These are phyloP conservation scores for Penicillium macrosclerotiorum DNA, from an alignment of 495 filamentous ascomycete genomes.

Conservation along the genomic window DNA sequence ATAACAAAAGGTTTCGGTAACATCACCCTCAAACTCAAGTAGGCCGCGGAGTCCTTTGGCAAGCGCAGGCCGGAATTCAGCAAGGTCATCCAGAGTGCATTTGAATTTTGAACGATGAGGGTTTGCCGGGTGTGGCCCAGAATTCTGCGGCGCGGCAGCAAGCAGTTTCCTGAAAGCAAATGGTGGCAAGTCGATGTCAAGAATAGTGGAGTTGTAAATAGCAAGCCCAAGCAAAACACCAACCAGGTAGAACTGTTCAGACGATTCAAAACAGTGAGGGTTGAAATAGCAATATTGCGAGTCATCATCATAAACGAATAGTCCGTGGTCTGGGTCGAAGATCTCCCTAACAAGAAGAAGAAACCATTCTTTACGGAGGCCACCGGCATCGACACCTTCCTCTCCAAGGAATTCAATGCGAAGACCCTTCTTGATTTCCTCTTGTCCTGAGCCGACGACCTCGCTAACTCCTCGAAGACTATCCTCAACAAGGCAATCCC, in stretches of 20 bases:
- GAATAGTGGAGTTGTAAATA: constrained; percentile 95
- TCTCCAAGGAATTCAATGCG: constrained; percentile 86
- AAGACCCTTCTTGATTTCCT: constrained; percentile 91
- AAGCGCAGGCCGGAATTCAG: constrained; percentile 76
- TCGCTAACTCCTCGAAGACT: constrained; percentile 85
- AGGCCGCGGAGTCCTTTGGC: constrained; percentile 74
- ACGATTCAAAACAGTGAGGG: constrained; percentile 84
- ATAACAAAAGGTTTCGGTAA: constrained; percentile 76
- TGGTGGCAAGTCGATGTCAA: constrained; percentile 88
- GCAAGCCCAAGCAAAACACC: constrained; percentile 86
- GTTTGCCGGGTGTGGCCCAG: constrained; percentile 50
- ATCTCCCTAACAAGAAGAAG: constrained; percentile 85
- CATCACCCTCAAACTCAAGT: constrained; percentile 82
- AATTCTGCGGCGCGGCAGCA: constrained; percentile 61
- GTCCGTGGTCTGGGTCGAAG: constrained; percentile 86
- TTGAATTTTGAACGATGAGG: constrained; percentile 58
- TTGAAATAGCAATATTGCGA: constrained; percentile 96
- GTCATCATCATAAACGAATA: constrained; percentile 95
- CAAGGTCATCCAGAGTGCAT: constrained; percentile 79
- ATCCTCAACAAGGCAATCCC: constrained; percentile 90
- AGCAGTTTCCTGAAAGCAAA: constrained; percentile 90
- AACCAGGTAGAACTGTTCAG: constrained; percentile 91
- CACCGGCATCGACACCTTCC: constrained; percentile 90
- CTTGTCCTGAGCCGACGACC: constrained; percentile 74
- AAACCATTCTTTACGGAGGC: constrained; percentile 95